Evolutionary conservation across 2,329 filamentous ascomycete species (phyloP).

Genomic region (Fusarium pilosicola): DNA sequence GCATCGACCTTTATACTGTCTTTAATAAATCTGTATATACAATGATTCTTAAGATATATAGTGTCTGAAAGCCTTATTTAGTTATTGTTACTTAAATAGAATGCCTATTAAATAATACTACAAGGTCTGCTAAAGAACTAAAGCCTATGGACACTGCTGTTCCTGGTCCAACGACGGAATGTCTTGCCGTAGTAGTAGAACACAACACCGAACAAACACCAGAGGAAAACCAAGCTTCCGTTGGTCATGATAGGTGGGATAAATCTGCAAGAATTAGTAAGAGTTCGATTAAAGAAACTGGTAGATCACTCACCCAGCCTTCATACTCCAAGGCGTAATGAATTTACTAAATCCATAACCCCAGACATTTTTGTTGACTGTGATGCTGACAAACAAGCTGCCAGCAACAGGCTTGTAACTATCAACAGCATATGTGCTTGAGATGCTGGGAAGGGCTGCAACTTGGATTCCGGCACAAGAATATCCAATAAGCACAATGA

Average conservation of each 20-base stretch:
- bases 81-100: no score
- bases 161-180: not conserved
- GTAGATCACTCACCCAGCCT: not conserved
- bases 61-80: no score
- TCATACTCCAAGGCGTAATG: not conserved
- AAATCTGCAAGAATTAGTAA: not conserved
- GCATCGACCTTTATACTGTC: no score
- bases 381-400: not conserved
- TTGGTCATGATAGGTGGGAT: not conserved
- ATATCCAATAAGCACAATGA: not conserved
- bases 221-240: not conserved
- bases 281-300: fast-evolving
- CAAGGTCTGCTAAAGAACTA: not conserved
- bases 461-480: not conserved
- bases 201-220: not conserved
- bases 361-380: not conserved
- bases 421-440: not conserved
- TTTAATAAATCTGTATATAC: no score
- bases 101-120: no score
- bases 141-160: not conserved
- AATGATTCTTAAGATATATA: no score
- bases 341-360: not conserved
- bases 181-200: conserved; percentile 1
- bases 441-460: not conserved
- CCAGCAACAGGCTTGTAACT: not conserved